These are phyloP conservation scores for Candida corydali DNA, from an alignment of 805 yeast species.

Conservation along the genomic window DNA sequence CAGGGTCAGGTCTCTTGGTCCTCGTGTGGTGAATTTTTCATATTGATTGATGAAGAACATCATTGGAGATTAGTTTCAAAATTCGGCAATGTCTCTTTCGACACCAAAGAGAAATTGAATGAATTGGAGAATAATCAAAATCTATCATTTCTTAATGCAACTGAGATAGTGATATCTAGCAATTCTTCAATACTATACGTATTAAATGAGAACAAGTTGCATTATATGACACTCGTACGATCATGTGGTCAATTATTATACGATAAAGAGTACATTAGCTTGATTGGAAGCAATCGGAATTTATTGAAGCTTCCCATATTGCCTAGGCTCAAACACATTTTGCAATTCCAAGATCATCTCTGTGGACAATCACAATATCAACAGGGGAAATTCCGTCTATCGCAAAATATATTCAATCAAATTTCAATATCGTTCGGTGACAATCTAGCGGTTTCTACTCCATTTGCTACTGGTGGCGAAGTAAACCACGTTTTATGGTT, in stretches of 20 bases:
- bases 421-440: conserved; percentile 26
- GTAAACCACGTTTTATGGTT: conserved; percentile 38
- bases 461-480: conserved; percentile 17
- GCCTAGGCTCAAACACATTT: conserved; percentile 24
- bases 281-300: conserved; percentile 14
- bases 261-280: conserved; percentile 23
- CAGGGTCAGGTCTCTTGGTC: conserved; percentile 24
- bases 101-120: conserved; percentile 18
- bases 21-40: conserved; percentile 31
- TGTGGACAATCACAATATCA: conserved; percentile 17
- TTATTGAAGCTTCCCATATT: conserved; percentile 27
- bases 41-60: conserved; percentile 16
- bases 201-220: conserved; percentile 15
- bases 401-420: conserved; percentile 21
- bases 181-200: conserved; percentile 18
- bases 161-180: conserved; percentile 20
- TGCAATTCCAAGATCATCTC: conserved; percentile 18
- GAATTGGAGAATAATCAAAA: conserved; percentile 17
- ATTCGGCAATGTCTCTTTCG: conserved; percentile 30
- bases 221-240: conserved; percentile 18
- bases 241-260: conserved; percentile 13
- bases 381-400: conserved; percentile 19
- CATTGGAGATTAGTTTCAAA: conserved; percentile 30
- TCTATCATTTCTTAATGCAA: conserved; percentile 22
- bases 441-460: conserved; percentile 26